phyloP scores from a whole-genome alignment of 345 rosid genomes.

The Erucastrum elatum region DNA sequence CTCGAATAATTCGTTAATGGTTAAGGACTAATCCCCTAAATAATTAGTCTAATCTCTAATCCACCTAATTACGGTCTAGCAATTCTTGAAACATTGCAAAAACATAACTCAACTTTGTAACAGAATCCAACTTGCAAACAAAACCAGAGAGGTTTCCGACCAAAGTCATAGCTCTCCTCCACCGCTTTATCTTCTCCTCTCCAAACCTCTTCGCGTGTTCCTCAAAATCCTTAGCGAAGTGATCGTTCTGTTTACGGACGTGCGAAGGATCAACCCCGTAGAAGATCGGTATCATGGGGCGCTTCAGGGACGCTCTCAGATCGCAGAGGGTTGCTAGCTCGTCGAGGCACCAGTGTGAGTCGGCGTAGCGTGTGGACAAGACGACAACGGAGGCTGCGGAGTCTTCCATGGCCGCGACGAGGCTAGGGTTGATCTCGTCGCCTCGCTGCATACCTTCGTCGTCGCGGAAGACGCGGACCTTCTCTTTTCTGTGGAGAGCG shows the following conservation, averaged over 20 bases:
- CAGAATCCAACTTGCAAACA: conserved; percentile 10
- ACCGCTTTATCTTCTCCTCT: conserved; percentile 24
- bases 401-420: conserved; percentile 50
- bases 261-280: conserved; percentile 50
- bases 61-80: background rate
- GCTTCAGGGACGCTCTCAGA: background rate
- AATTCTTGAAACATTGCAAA: background rate
- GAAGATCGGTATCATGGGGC: conserved; percentile 53
- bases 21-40: too few relatives aligned
- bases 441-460: conserved; percentile 48
- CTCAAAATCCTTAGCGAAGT: conserved; percentile 41
- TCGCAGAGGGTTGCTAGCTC: conserved; percentile 49
- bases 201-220: conserved; percentile 28
- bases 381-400: conserved; percentile 51
- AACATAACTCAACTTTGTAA: background rate
- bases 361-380: conserved; percentile 44
- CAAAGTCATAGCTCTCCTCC: conserved; percentile 49
- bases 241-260: conserved; percentile 45
- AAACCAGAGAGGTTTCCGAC: conserved; percentile 48
- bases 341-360: conserved; percentile 54
- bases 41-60: background rate
- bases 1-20: too few relatives aligned
- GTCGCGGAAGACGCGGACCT: conserved; percentile 47
- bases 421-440: conserved; percentile 42
- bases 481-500: conserved; percentile 13